Evolutionary conservation across 176 grass and related monocot species (phyloP), one percentile per base, ranked within the genome.

Genomic region (Lolium multiflorum): DNA sequence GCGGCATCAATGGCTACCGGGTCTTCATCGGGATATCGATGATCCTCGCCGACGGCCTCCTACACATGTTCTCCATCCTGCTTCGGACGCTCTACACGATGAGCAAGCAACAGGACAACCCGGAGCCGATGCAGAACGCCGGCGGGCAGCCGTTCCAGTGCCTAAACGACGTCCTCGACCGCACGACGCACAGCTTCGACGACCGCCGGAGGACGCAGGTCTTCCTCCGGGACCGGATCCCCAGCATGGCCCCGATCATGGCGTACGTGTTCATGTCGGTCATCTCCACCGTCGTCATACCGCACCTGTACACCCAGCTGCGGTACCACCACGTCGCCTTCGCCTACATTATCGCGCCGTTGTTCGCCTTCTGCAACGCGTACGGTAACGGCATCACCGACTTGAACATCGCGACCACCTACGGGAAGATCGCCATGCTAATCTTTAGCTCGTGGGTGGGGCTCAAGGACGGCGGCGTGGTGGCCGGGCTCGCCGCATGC

Each of bases 11-110:
- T 81, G 89, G 71, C 62, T 92, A 94, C 70, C 38, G 84, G 57
- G 72, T 87, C n/a, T 94, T 95, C 81, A 78, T 89, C 70, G 91
- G 90, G 4, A 87, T 92, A 74, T 87, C 88, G 44, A 80, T 95
- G 83, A 88, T 95, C 69, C 86, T 95, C 75, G 91, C 76, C 59
- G 90, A 95, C 60, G 91, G 83, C 38, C 62, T 92, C 83, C 86
- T 90, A n/a, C 89, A 82, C 81, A 77, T 92, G 21, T 58, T 92
- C 74, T 88, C 81, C 80, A 75, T 90, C 66, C 73, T 91, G 1
- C 24, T 87, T 39, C 72, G 63, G 28, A 84, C 82, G 1, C 43
- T 95, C 37, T 77, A 80, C 47, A 77, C 26, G 3, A 77, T 95
- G 35, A n/a, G 13, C 57, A 28, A 37, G 20, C 60, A 64, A 28